Percentiles rank a stretch among this genome's conserved stretches.
phyloP scores from a whole-genome alignment of 2,329 filamentous ascomycete genomes.

The Fusarium sacchari region DNA sequence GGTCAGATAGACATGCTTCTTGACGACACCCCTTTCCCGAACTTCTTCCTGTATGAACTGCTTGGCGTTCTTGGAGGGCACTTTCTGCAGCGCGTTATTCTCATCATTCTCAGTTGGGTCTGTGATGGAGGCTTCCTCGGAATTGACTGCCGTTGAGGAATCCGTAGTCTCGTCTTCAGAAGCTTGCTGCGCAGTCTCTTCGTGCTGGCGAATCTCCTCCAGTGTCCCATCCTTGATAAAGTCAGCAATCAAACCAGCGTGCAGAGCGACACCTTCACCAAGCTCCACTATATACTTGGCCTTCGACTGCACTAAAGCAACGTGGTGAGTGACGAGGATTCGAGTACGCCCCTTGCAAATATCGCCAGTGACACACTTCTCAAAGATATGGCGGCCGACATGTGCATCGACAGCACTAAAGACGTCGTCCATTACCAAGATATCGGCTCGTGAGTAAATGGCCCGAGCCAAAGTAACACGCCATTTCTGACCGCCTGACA shows the following conservation, averaged over 20 bases:
- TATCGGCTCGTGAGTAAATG: slow-evolving; percentile 80
- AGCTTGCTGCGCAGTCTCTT: slow-evolving; percentile 57
- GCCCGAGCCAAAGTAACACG: slow-evolving; percentile 82
- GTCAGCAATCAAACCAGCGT: slow-evolving; percentile 74
- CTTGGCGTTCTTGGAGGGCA: slow-evolving; percentile 64
- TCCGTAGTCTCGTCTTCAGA: slow-evolving; percentile 59
- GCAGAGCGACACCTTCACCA: slow-evolving; percentile 71
- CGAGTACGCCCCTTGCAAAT: slow-evolving; percentile 76
- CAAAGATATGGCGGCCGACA: slow-evolving; percentile 81
- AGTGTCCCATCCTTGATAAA: slow-evolving; percentile 66
- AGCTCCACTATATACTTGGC: slow-evolving; percentile 81
- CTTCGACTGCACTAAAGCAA: slow-evolving; percentile 74
- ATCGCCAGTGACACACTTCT: slow-evolving; percentile 77
- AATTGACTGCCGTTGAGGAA: slow-evolving; percentile 62
- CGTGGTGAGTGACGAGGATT: slow-evolving; percentile 84
- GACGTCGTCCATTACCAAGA: slow-evolving; percentile 83
- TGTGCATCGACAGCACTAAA: slow-evolving; percentile 86
- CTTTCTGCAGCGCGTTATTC: slow-evolving; percentile 58
- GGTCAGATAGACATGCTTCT: slow-evolving; percentile 70
- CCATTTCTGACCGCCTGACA: slow-evolving; percentile 87
- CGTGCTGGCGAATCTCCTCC: slow-evolving; percentile 66
- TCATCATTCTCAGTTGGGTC: slow-evolving; percentile 54
- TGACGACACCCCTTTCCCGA: slow-evolving; percentile 76
- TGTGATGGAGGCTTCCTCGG: slow-evolving; percentile 58
- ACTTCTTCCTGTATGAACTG: slow-evolving; percentile 82